Evolutionary conservation across 2,329 filamentous ascomycete species (phyloP), one percentile per base, ranked within the genome.

Genomic region (Trichoderma sp.): DNA sequence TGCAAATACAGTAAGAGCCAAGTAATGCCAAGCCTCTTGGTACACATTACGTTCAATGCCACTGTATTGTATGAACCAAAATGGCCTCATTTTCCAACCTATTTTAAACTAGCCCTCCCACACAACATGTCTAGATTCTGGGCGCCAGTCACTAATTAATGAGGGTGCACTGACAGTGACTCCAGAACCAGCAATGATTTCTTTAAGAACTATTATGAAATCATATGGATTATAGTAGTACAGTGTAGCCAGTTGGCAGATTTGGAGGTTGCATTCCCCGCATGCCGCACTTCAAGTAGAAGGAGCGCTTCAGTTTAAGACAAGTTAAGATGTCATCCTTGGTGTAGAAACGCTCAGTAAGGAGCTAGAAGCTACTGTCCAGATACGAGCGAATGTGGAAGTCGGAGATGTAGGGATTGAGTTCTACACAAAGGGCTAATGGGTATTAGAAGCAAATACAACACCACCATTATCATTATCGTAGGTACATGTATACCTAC

Each of bases 261-360:
- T 10, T 40, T 11, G 59, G 52, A 24, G 52, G 35, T 57, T 35
- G 53, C 53, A 35, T 57, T 57, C 53, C 47, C 62, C 62, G 62
- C 53, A 57, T 24, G 56, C 57, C 35, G 29, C 27, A 37, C 43
- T 49, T 65, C n/a, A 33, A 47, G 31, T 56, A n/a, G 33, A 13
- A 16, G 62, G 52, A 37, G 37, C 24, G 60, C 53, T 69, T 69
- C 59, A 69, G 68, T 43, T 64, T 64, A 69, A 69, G 43, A 27
- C 5, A 59, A 69, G 60, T 40, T 64, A 69, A 53, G 8, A 64
- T 16, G 19, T 49, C 37, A 62, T 58, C 52, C 31, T 64, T 69
- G 21, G 37, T 52, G 24, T 7, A 10, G 14, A 43, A 16, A 21
- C 11, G 27, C 29, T 58, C 40, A 16, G 40, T 57, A n/a, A 21